Conservation (phyloP, 169 alveolate species). For the Amoebophrya sp. region DNA sequence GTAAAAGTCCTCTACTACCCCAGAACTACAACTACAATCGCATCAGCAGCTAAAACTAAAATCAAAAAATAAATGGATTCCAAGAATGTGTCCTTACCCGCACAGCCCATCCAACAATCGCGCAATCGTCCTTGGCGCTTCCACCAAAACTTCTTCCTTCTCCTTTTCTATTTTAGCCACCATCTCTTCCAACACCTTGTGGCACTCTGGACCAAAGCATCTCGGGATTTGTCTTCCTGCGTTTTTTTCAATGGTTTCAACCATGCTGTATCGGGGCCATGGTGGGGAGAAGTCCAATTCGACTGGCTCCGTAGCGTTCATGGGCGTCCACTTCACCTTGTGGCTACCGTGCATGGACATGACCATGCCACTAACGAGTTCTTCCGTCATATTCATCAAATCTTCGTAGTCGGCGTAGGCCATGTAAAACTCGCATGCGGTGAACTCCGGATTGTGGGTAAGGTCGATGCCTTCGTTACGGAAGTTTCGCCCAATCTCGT, state of each 20-base stretch:
- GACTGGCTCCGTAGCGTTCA: conserved; percentile 81
- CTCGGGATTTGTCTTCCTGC: conserved; percentile 48
- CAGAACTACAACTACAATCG: background rate
- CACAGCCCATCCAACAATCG: conserved; percentile 50
- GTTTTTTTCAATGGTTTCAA: conserved; percentile 55
- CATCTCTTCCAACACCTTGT: conserved; percentile 54
- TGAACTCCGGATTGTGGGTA: conserved; percentile 99
- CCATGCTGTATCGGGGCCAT: conserved; percentile 77
- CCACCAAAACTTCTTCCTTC: conserved; percentile 1
- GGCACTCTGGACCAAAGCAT: conserved; percentile 48
- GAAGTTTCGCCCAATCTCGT: conserved; percentile 97
- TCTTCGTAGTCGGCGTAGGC: conserved; percentile 96
- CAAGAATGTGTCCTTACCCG: background rate
- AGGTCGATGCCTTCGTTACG: conserved; percentile 97
- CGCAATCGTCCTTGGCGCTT: conserved; percentile 30
- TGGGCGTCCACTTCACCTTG: conserved; percentile 88
- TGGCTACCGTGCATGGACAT: conserved; percentile 79
- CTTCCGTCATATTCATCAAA: conserved; percentile 92
- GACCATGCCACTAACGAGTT: conserved; percentile 77
- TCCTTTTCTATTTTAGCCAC: conserved; percentile 57
- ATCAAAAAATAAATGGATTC: background rate
- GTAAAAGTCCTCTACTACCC: too few relatives aligned
- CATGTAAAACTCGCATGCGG: conserved; percentile 96
- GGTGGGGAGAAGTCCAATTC: conserved; percentile 97
- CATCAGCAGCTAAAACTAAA: too few relatives aligned